Evolutionary conservation across 495 filamentous ascomycete genomes (phyloP), one percentile per base, ranked within the genome.

Genomic region (Hypoxylon cercidicola): DNA sequence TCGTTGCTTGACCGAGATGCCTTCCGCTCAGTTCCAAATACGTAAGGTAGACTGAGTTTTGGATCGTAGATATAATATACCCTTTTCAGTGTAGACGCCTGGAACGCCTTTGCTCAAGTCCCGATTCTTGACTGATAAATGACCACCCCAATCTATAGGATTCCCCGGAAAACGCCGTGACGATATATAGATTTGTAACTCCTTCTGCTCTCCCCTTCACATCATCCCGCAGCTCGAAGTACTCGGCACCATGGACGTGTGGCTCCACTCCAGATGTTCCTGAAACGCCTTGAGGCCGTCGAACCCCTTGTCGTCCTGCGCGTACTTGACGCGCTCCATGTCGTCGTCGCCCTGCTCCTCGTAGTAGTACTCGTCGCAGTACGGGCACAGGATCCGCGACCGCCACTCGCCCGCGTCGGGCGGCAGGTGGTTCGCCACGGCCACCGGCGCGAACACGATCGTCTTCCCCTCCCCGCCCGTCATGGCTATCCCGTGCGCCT

Each of bases 331-430:
- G 28, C 70, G 64, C 44, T 78, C 65, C 56, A 78, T 74, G 39
- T 83, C 81, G 43, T 74, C 74, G 44, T 78, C 77, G 21, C 78
- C 79, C 54, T 78, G 74, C 50, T 80, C 79, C 35, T 79, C 61
- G 62, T 81, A 80, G 25, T 74, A 79, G 50, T 76, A 77, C 50
- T 82, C 79, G 49, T 81, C 81, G 66, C 81, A 83, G 47, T 74
- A 78, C 30, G 81, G 79, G 40, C 81, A 82, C 35, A 77, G 45
- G 39, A 83, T 59, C 19, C 72, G 68, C 18, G 79, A 75, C 58
- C 69, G 74, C 74, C 77, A 82, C 19, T 77, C 78, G 35, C 76
- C 77, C 21, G 53, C 44, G 8, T 72, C 69, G 0, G 81, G 81
- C 13, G 78, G 68, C 18, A 80, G 58, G 70, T 83, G 81, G 69